A percentile compares a stretch with the other conserved stretches of the same genome.
phyloP scores from a whole-genome alignment of 179 eudicot genomes.

The Beta lomatogona region DNA sequence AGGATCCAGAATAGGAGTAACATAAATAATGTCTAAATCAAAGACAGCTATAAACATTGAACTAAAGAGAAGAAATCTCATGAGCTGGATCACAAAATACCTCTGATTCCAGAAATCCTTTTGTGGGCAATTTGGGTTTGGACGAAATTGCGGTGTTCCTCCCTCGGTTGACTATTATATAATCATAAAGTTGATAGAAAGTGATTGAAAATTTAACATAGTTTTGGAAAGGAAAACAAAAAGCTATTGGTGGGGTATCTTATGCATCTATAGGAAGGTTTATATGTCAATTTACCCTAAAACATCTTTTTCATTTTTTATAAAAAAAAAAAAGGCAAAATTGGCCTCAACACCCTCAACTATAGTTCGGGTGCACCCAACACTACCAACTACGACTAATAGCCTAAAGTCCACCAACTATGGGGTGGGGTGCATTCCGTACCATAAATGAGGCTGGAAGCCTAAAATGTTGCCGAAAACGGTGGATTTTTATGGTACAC shows the following conservation, averaged over 20 bases:
- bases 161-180: conserved; percentile 22
- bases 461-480: too few species aligned
- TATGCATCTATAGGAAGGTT: too few species aligned
- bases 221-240: background rate
- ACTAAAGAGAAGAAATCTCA: conserved; percentile 12
- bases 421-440: too few species aligned
- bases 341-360: too few species aligned
- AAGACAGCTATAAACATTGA: conserved; percentile 29
- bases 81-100: conserved; percentile 38
- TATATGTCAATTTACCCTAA: too few species aligned
- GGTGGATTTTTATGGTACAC: too few species aligned
- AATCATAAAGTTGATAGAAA: conserved; percentile 13
- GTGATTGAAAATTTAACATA: background rate
- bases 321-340: too few species aligned
- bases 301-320: too few species aligned
- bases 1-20: background rate
- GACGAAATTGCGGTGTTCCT: conserved; percentile 12
- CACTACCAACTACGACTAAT: too few species aligned
- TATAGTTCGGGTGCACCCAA: too few species aligned
- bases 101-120: conserved; percentile 18
- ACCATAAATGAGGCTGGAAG: too few species aligned
- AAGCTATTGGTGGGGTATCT: background rate
- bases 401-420: too few species aligned
- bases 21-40: conserved; percentile 23
- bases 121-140: conserved; percentile 27